Evolutionary conservation across 768 basidiomycete genomes (phyloP), one percentile per base, ranked within the genome.

Genomic region (Collybia sp.): DNA sequence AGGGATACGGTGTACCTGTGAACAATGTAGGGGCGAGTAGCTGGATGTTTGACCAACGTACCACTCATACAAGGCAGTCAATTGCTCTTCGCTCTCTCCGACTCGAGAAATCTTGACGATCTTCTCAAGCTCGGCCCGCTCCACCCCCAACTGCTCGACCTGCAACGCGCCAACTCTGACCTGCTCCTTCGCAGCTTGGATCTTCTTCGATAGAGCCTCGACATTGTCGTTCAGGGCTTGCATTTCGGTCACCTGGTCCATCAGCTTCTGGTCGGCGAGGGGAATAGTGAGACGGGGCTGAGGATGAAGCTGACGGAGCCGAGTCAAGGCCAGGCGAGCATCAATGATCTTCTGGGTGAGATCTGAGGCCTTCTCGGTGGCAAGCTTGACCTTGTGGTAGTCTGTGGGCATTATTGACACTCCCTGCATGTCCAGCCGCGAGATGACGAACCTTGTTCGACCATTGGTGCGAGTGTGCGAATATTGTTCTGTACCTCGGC

Each of bases 331-430:
- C 3, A 93, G 76, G 31, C 88, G 83, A 31, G 90, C 81, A 58
- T 93, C 90, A 48, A 90, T 76, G 54, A 94, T 91, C 60, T 88
- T 77, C 46, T 87, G 79, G 1, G 85, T 77, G 1, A 91, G 75
- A 2, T 71, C 51, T 16, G 80, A 67, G 1, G 84, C 82, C 49
- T 79, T 76, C 17, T 68, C 65, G 0, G 80, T 75, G 6, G 76
- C 62, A 1, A 69, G 61, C 36, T 76, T 79, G 0, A 82, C 75
- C 50, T 74, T 76, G 34, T 68, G 61, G 55, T 83, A 86, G 48
- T 88, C 88, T 88, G 48, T 2, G n/a, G 4, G 8, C 25, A 25
- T 6, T 12, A 15, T 17, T 25, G 15, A 15, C 32, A 46, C 10
- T 12, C 10, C 1, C 12, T 30, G 2, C 19, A 17, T 36, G 2